Evolutionary conservation across 495 filamentous ascomycete species (phyloP), one percentile per base, ranked within the genome.

Genomic region (Hypoxylon perforatum): DNA sequence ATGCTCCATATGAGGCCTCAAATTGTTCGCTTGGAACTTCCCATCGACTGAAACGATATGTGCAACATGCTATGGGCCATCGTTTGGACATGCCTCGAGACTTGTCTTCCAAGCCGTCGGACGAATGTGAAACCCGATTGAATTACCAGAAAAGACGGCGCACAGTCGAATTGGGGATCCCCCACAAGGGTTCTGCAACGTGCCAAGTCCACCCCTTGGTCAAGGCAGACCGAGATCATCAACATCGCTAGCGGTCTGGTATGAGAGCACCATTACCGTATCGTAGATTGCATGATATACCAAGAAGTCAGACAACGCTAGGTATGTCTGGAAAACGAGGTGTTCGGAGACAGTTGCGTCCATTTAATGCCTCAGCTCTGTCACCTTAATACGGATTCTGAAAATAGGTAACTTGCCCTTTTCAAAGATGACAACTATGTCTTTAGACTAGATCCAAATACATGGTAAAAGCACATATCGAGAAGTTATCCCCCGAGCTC

Each of bases 81-180:
- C 60, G 65, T 64, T 54, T 60, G 45, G 60, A 64, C 65, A 63
- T 63, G 55, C 60, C 50, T 63, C 50, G 25, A 55, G 59, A 22
- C 45, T 50, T 25, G 25, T 55, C n/a, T 47, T 21, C 44, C 18
- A 22, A 11, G 21, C 9, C 3, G 21, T 47, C 10, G 44, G 44
- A n/a, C 18, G 21, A 23, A 47, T 23, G 4, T 36, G 50, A 28
- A 61, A 44, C 48, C 35, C 44, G 21, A 10, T 47, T 7, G 14
- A 47, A 47, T 10, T 47, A 21, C 44, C 44, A 14, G 14, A 14
- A 47, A 23, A 8, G 21, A 25, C 19, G 23, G 65, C 25, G 54
- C 55, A 60, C 54, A 46, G 60, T 45, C 44, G 38, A 23, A 56
- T 33, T 53, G 9, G 45, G 50, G 36, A 56, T 57, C 54, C 41